Conservation (phyloP, 2,329 filamentous ascomycete species). For the Coniochaeta prunicola region DNA sequence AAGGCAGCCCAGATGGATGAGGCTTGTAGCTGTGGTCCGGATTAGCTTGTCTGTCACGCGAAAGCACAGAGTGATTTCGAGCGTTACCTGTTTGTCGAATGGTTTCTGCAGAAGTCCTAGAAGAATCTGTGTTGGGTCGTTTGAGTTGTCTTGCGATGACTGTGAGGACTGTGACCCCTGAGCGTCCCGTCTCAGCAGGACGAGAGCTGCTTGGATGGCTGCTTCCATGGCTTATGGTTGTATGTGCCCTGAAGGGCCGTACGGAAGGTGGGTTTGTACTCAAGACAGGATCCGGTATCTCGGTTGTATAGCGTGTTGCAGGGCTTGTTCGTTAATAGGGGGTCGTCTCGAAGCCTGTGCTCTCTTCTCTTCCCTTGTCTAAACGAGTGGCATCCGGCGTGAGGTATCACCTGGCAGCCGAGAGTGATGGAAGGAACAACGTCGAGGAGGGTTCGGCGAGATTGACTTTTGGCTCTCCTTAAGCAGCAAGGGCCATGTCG, state of each 20-base stretch:
- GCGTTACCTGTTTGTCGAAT: conserved; percentile 37
- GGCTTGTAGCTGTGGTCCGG: conserved; percentile 29
- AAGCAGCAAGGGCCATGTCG: neutral
- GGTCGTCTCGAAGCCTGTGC: neutral
- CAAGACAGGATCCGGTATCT: neutral
- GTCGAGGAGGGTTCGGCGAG: neutral
- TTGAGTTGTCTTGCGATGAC: conserved; percentile 1
- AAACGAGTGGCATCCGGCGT: neutral
- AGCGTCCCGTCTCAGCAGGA: conserved; percentile 6
- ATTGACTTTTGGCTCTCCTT: neutral
- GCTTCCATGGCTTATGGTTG: neutral
- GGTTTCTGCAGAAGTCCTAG: conserved; percentile 40
- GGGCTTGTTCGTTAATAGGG: neutral
- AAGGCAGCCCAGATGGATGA: conserved; percentile 72
- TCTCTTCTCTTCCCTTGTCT: neutral
- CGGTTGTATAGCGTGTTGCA: neutral
- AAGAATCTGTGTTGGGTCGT: conserved; percentile 10
- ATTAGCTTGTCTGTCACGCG: neutral
- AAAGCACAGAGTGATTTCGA: neutral
- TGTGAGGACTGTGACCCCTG: neutral
- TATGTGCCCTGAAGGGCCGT: neutral
- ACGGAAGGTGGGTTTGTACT: neutral
- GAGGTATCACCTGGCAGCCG: neutral
- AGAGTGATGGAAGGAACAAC: neutral
- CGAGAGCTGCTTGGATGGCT: conserved; percentile 6